Conservation (phyloP, 371 early-diverging fungal genomes). For the Mucor circinelloides region DNA sequence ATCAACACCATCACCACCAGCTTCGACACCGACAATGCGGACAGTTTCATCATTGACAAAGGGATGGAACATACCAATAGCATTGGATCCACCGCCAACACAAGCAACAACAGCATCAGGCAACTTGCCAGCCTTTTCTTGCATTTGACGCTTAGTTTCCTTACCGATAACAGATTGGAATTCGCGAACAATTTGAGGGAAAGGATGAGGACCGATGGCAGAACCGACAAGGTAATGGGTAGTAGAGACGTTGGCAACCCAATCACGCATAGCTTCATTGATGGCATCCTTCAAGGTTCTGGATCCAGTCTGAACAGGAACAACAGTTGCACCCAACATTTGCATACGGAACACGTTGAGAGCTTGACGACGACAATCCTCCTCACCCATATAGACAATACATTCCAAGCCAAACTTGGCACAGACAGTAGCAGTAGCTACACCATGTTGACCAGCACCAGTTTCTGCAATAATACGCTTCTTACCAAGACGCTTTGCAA, state of each 20-base stretch:
- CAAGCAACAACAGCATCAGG: constrained; percentile 95
- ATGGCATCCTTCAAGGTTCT: constrained; percentile 96
- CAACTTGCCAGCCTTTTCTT: constrained; percentile 76
- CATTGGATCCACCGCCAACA: constrained; percentile 93
- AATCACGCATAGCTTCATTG: constrained; percentile 98
- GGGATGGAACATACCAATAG: constrained; percentile 97
- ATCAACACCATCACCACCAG: constrained; percentile 88
- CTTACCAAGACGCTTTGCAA: constrained; percentile 95
- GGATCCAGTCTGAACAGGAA: constrained; percentile 82
- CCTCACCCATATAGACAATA: constrained; percentile 96
- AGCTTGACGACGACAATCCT: constrained; percentile 93
- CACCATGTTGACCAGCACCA: constrained; percentile 98
- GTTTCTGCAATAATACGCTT: constrained; percentile 97
- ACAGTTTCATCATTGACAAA: constrained; percentile 85
- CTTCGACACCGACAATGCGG: constrained; percentile 91
- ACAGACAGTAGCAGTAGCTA: constrained; percentile 97
- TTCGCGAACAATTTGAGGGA: constrained; percentile 94
- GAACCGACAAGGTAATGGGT: constrained; percentile 98
- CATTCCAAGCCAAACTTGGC: constrained; percentile 97
- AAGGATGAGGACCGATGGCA: constrained; percentile 95
- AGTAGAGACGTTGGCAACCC: constrained; percentile 92
- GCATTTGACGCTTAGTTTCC: constrained; percentile 86
- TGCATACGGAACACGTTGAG: constrained; percentile 96
- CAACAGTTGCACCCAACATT: constrained; percentile 91
- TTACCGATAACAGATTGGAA: constrained; percentile 94